phyloP scores from a whole-genome alignment of 768 basidiomycete species.

The Rhizopogon sp. region DNA sequence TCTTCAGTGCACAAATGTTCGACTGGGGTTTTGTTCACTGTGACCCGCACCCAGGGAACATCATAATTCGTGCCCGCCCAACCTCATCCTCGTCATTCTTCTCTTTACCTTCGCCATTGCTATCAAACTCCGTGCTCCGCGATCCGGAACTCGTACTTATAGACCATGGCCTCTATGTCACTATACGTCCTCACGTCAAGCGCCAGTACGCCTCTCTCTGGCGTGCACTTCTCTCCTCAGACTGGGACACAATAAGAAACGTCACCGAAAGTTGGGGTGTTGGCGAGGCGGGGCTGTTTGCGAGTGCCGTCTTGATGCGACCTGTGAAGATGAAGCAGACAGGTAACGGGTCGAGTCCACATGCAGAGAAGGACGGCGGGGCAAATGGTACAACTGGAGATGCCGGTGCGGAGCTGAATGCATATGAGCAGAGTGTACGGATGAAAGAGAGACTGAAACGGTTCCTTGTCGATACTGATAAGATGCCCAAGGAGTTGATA shows the following conservation, averaged over 20 bases:
- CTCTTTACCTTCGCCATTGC: background rate
- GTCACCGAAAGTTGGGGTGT: slow-evolving; percentile 64
- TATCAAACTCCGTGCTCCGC: slow-evolving; percentile 37
- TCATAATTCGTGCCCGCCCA: slow-evolving; percentile 56
- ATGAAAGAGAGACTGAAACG: slow-evolving; percentile 65
- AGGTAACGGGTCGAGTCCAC: slow-evolving; percentile 2
- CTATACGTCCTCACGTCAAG: slow-evolving; percentile 60
- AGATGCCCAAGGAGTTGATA: slow-evolving; percentile 71
- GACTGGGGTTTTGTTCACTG: slow-evolving; percentile 90
- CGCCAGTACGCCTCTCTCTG: slow-evolving; percentile 76
- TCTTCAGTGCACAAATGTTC: slow-evolving; percentile 89
- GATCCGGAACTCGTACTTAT: slow-evolving; percentile 72
- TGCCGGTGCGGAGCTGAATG: slow-evolving; percentile 33
- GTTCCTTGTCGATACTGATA: slow-evolving; percentile 70
- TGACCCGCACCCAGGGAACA: slow-evolving; percentile 73
- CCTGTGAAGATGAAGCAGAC: slow-evolving; percentile 41
- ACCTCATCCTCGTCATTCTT: slow-evolving; percentile 3
- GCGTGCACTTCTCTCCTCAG: slow-evolving; percentile 56
- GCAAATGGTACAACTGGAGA: slow-evolving; percentile 4
- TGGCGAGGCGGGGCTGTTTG: slow-evolving; percentile 66
- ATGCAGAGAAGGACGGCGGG: background rate
- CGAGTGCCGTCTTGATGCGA: slow-evolving; percentile 66
- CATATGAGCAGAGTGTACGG: slow-evolving; percentile 63
- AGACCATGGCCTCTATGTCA: slow-evolving; percentile 90
- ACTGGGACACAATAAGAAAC: slow-evolving; percentile 46